phyloP scores from a whole-genome alignment of 768 basidiomycete species.

The Leccinum uliginosum region DNA sequence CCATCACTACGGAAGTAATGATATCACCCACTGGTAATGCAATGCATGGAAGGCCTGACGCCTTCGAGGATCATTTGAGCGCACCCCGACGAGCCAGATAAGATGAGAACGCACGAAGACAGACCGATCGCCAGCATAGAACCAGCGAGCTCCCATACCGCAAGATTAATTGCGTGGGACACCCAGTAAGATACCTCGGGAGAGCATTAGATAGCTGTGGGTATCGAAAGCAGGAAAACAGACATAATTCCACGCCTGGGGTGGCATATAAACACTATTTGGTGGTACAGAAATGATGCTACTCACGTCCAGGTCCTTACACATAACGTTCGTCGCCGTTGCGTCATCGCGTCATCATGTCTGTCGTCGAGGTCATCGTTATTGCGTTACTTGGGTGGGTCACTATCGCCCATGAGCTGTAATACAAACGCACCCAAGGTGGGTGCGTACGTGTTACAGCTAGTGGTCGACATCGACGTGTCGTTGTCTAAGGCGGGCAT shows the following conservation, averaged over 20 bases:
- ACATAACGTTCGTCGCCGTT: too few species aligned
- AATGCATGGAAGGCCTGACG: slow-evolving; percentile 66
- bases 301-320: slow-evolving; percentile 57
- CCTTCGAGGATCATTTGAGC: slow-evolving; percentile 32
- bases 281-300: background rate
- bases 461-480: too few species aligned
- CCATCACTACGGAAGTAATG: slow-evolving; percentile 69
- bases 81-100: background rate
- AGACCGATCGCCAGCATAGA: slow-evolving; percentile 74
- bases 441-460: too few species aligned
- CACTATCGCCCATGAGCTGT: too few species aligned
- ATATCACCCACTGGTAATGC: slow-evolving; percentile 68
- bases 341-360: too few species aligned
- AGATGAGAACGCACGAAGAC: slow-evolving; percentile 45
- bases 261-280: background rate
- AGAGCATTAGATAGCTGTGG: slow-evolving; percentile 15
- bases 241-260: slow-evolving; percentile 56
- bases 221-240: slow-evolving; percentile 40
- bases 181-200: slow-evolving; percentile 28
- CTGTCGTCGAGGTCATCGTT: too few species aligned
- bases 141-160: slow-evolving; percentile 49
- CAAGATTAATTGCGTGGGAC: slow-evolving; percentile 35
- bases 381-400: too few species aligned
- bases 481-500: too few species aligned
- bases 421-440: too few species aligned